Base-by-base conservation (phyloP, 345 rosid species). In the Cardamine resedifolia region DNA sequence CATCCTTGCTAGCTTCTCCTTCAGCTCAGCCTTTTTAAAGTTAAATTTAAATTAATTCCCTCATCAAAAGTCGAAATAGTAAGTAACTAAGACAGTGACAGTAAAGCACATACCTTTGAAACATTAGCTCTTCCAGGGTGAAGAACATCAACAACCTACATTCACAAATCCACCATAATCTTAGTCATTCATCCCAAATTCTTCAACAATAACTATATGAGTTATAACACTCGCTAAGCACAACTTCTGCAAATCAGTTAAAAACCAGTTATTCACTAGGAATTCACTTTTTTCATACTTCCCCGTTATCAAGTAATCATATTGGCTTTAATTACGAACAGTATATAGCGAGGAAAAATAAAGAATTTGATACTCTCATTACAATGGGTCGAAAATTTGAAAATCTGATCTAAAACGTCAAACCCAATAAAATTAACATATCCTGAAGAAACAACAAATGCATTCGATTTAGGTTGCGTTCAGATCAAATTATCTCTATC, bases 61-160 rank as follows among this genome's bases (percentile, higher is more conserved):
- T 24, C 3, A 7, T 36, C 48, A 44, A 1, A 50, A 12, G 16
- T 2, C 47, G 2, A 49, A 21, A 56, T 2, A 7, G n/a, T 1
- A 68, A 33, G 45, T 7, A 44, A 48, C 8, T 1, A 7, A 51
- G 16, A 10, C 18, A 52, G 1, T 55, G 18, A 38, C 8, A 7
- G n/a, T 4, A 43, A 28, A 50, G 39, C 18, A 3, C 41, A 24
- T 12, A 89, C 98, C 98, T 94, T 94, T 31, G 97, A 85, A 39
- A 94, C 98, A 87, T 94, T 94, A 59, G 98, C 78, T 45, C 95
- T 81, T 7, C 98, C 96, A 0, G 98, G 98, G 79, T 94, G 98
- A 69, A 94, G 89, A 68, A 91, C 98, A 83, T 94, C 98, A 60
- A 94, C 88, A 18, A 94, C 81, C 98, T 94, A 84, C 1, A 53